Evolutionary conservation across 163 green algal species (phyloP), one percentile per base, ranked within the genome.

Genomic region (Prototheca cutis): DNA sequence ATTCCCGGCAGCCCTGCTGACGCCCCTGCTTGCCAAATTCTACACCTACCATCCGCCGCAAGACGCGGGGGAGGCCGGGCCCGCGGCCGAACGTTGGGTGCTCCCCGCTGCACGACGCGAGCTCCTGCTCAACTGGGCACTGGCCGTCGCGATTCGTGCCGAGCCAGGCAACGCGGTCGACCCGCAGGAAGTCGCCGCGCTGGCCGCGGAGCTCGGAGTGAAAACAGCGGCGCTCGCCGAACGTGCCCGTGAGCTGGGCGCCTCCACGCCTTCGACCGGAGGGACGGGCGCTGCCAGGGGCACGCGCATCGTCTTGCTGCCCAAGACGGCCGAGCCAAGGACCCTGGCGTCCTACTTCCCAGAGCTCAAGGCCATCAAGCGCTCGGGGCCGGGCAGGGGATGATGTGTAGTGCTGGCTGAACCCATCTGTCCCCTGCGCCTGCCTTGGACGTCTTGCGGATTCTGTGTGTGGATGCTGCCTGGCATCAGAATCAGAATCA

Each of bases 11-110:
- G 62, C 15, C 31, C 58, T 86, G 61, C 58, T 80, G 56, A 66
- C 78, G 52, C 62, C 61, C 19, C 30, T 86, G 30, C 56, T 86
- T 21, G 72, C 74, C 2, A 51, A 67, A 59, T 87, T 88, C 48
- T 88, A 84, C 59, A 48, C 27, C 2, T 39, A 61, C 27, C 58
- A 72, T 21, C 10, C 42, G 45, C n/a, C n/a, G n/a, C n/a, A n/a
- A n/a, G n/a, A n/a, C n/a, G 32, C 51, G 18, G 40, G 56, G 8
- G 25, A 48, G 10, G 68, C 54, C 23, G 49, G 33, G 10, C 63
- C 49, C 19, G 49, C 30, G 21, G 63, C 58, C 31, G 30, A 51
- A 21, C 42, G 42, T 21, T 51, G 42, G 42, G 42, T 24, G 13
- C 42, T 25, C 18, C 18, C 42, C 18, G 18, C 42, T 5, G 42